These are phyloP conservation scores for Styphnolobium japonicum DNA, from an alignment of 306 rosid species.

Conservation along the genomic window DNA sequence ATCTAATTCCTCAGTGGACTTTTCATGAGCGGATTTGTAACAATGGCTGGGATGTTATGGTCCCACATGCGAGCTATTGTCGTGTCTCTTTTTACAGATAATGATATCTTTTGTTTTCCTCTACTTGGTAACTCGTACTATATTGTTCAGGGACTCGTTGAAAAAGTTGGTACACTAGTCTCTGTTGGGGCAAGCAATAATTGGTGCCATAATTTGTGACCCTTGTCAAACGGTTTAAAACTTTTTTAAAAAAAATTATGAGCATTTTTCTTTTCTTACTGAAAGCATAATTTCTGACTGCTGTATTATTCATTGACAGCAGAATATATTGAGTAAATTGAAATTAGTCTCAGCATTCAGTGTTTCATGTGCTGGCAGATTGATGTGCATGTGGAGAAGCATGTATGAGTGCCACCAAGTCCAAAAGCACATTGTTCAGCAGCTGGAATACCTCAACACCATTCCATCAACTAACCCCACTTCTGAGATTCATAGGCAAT, in stretches of 20 bases:
- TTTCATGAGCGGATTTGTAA: neutral
- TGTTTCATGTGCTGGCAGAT: slow-evolving; percentile 41
- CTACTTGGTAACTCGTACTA: slow-evolving; percentile 23
- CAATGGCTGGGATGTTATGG: slow-evolving; percentile 13
- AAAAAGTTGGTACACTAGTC: neutral
- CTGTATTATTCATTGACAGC: neutral
- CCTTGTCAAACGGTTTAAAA: neutral
- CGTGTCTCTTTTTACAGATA: slow-evolving; percentile 19
- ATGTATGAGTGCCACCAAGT: slow-evolving; percentile 99
- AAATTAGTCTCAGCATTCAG: neutral
- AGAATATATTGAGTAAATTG: neutral
- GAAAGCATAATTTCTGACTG: neutral
- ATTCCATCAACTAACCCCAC: slow-evolving; percentile 81
- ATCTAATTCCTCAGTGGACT: neutral
- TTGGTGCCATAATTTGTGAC: slow-evolving; percentile 4
- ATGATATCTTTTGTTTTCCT: slow-evolving; percentile 5
- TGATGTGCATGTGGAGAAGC: slow-evolving; percentile 98
- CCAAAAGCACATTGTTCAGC: slow-evolving; percentile 93
- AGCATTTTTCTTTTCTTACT: neutral
- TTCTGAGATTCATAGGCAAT: slow-evolving; percentile 82
- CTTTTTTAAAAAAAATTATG: neutral
- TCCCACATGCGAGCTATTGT: slow-evolving; percentile 1
- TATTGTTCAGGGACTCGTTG: neutral
- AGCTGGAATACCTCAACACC: slow-evolving; percentile 77
- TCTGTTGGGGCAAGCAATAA: neutral